Conservation (phyloP, 257 asterid species). For the Marsdenia floribunda region DNA sequence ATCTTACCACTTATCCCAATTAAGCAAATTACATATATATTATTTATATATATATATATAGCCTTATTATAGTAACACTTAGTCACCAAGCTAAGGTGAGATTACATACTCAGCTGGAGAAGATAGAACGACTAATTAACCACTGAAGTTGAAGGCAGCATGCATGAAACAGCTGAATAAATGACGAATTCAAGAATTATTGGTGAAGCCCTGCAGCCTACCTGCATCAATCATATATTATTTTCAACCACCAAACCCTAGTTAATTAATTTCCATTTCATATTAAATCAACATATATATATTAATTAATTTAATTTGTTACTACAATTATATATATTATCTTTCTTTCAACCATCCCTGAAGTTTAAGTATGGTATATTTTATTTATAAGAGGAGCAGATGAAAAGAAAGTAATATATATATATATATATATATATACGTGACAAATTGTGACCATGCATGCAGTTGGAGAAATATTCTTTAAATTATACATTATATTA, state of each 20-base stretch:
- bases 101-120: background rate
- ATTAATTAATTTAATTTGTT: background rate
- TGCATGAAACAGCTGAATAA: background rate
- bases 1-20: too few relatives aligned
- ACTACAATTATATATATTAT: background rate
- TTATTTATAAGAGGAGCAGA: background rate
- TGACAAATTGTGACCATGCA: background rate
- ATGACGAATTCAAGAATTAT: background rate
- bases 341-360: background rate
- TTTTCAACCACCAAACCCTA: background rate
- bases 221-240: background rate
- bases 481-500: too few relatives aligned
- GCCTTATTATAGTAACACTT: background rate
- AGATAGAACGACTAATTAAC: slow-evolving; percentile 4
- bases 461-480: too few relatives aligned
- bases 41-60: too few relatives aligned
- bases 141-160: background rate
- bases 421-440: too few relatives aligned
- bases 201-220: background rate
- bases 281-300: background rate
- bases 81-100: too few relatives aligned
- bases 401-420: background rate
- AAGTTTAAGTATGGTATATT: background rate
- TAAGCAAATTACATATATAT: background rate
- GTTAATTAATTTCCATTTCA: background rate